Conservation (phyloP, 176 grass and related monocot species). For the Triticum turgidum region DNA sequence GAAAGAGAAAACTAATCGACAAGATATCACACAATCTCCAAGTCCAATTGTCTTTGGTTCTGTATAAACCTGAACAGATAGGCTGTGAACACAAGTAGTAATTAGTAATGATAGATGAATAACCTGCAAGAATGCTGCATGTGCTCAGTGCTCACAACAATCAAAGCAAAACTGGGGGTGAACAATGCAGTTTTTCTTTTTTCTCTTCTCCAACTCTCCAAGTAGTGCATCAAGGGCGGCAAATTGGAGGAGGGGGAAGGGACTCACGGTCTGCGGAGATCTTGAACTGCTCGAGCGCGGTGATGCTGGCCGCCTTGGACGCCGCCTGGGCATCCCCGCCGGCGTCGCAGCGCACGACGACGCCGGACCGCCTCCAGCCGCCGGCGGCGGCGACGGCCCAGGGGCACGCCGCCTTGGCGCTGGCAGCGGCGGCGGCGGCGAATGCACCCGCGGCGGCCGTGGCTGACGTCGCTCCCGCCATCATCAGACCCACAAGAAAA, state of each 20-base stretch:
- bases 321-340: conserved; percentile 45
- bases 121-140: background rate
- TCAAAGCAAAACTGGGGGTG: background rate
- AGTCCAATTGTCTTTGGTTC: background rate
- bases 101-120: background rate
- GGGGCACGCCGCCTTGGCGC: conserved; percentile 27
- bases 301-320: conserved; percentile 55
- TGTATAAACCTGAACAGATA: background rate
- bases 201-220: too few species aligned
- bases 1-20: background rate
- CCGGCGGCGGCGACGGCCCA: conserved; percentile 21
- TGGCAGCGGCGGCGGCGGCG: conserved; percentile 21
- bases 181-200: background rate
- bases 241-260: background rate
- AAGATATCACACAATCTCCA: background rate
- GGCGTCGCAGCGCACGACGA: conserved; percentile 67
- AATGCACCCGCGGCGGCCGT: conserved; percentile 58
- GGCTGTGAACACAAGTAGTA: background rate
- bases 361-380: conserved; percentile 29
- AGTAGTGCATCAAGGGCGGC: background rate
- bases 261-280: conserved; percentile 94
- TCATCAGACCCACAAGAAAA: conserved; percentile 29
- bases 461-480: conserved; percentile 43
- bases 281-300: conserved; percentile 95
- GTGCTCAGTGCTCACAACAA: background rate